Evolutionary conservation across 176 grass and related monocot species (phyloP), one percentile per base, ranked within the genome.

Genomic region (Aegilops speltoides): DNA sequence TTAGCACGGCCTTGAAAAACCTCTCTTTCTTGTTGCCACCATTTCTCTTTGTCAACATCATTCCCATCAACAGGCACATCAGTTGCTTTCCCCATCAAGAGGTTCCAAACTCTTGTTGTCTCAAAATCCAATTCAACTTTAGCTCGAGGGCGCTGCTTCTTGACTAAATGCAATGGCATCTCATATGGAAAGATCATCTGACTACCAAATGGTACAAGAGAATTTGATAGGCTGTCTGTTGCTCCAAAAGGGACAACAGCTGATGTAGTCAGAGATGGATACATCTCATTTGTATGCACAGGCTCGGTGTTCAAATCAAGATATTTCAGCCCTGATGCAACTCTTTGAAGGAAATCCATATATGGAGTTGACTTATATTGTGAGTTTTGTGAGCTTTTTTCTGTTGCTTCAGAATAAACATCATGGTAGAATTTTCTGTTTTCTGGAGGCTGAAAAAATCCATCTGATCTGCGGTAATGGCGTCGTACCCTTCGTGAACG

Each of bases 101-200:
- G 81, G 31, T 91, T 91, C 94, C 94, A 95, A 69, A 95, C 91
- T 73, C 89, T 93, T 34, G 85, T 86, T 69, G 94, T 95, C 79
- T 95, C 91, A 73, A 80, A 68, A 87, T 95, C 94, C 41, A 95
- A 83, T 46, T 95, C 78, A 82, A 95, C 94, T 77, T 95, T 95
- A 48, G 91, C 91, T 81, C 91, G 71, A 83, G 76, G 83, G 28
- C 67, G 67, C 67, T 89, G 84, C 77, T 82, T 91, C 89, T 91
- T 95, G 16, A 79, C 84, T 72, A 87, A 75, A 56, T 74, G 31
- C 63, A 68, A 56, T 64, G 82, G 78, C 16, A 31, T 82, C 68
- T 87, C 82, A 33, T 89, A 87, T 62, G 91, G 89, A 89, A 91
- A 64, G 4, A 93, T 38, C 78, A 77, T 20, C 3, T 57, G 76